These are phyloP conservation scores for Zygotorulaspora danielsina DNA, from an alignment of 805 yeast genomes.

Conservation along the genomic window DNA sequence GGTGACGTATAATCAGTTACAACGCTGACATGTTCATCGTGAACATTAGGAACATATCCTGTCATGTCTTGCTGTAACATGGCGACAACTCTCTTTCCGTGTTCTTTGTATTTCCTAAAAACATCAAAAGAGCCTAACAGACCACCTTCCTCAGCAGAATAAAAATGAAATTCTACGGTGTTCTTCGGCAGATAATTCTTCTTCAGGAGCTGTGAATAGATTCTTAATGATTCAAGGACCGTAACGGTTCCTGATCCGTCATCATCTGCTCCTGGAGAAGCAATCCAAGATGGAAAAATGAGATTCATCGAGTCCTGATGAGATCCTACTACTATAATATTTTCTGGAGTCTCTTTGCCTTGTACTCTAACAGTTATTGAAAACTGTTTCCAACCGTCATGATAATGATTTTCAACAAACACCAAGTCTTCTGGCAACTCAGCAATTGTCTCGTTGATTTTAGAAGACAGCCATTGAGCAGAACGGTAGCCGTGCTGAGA, in stretches of 20 bases:
- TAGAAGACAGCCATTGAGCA: conserved; percentile 61
- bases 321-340: conserved; percentile 71
- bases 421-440: conserved; percentile 37
- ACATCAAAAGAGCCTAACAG: conserved; percentile 80
- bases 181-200: conserved; percentile 52
- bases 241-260: conserved; percentile 87
- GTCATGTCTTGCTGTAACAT: conserved; percentile 97
- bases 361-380: conserved; percentile 64
- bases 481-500: conserved; percentile 65
- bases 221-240: conserved; percentile 66
- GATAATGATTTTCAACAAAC: conserved; percentile 49
- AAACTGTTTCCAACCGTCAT: conserved; percentile 71
- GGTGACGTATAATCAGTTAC: conserved; percentile 64
- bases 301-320: conserved; percentile 85
- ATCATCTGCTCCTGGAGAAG: conserved; percentile 95
- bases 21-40: conserved; percentile 69
- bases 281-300: conserved; percentile 58
- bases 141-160: conserved; percentile 94
- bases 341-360: conserved; percentile 42
- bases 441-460: conserved; percentile 36
- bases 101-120: conserved; percentile 48
- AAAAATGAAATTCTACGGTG: conserved; percentile 88
- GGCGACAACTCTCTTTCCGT: conserved; percentile 55
- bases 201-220: conserved; percentile 40
- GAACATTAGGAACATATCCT: conserved; percentile 58